Evolutionary conservation across 2,329 filamentous ascomycete genomes (phyloP), one percentile per base, ranked within the genome.

Genomic region (Fusarium sp.): DNA sequence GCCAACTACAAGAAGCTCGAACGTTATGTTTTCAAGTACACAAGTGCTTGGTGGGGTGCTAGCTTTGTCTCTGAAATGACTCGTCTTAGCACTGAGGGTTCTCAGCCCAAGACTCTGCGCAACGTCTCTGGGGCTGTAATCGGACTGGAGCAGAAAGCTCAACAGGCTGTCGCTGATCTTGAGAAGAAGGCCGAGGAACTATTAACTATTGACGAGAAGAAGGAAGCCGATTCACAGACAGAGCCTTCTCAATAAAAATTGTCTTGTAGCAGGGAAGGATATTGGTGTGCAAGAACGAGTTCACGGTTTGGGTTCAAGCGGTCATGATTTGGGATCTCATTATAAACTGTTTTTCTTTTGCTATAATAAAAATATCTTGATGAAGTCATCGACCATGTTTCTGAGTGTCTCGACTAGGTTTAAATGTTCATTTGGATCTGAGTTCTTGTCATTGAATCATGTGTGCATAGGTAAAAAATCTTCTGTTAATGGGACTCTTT

Each of bases 11-110:
- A 92, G 80, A 98, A 98, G 83, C 87, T 99, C 67, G 93, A 96
- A 80, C 94, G 94, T 83, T 98, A 98, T 80, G 94, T 98, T 67
- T 96, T 95, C 84, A 98, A 97, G 85, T 98, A 98, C 84, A 99
- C 96, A 3, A 97, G 94, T 81, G 93, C 95, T 15, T 98, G 96
- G 92, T 98, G 96, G 96, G 96, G 96, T 32, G 90, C 95, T 81
- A 95, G 93, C 74, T 98, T 98, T 80, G 95, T 98, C 57, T 89
- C 90, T 18, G 96, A 98, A 83, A 88, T 98, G 82, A 88, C 83
- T n/a, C 85, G 87, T 44, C 84, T 89, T 42, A 84, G 81, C 53
- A 75, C 82, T 19, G 83, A 83, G 49, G 81, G 80, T 49, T 75
- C 73, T 32, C 81, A 82, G 63, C 75, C 81, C 61, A 85, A 85